Evolutionary conservation across 73 alveolate species (phyloP).

Genomic region (Diophrys appendiculata): DNA sequence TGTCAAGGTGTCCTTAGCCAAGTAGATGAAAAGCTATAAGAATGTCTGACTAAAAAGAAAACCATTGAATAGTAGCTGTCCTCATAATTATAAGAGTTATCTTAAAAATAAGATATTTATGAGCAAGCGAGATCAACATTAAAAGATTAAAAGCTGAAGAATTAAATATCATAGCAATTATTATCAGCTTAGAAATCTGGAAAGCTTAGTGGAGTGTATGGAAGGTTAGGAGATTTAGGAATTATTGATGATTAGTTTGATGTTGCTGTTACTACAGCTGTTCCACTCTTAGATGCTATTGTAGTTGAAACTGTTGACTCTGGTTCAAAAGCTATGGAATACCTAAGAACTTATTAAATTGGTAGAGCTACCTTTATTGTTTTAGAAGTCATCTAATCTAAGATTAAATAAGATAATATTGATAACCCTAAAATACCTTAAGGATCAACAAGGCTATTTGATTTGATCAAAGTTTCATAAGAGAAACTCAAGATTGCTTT

Average conservation of each 20-base stretch:
- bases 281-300: slow-evolving; percentile 72
- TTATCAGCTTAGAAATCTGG: slow-evolving; percentile 81
- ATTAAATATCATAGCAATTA: slow-evolving; percentile 46
- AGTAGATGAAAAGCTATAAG: slow-evolving; percentile 3
- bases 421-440: slow-evolving; percentile 45
- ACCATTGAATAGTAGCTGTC: neutral
- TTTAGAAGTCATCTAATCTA: slow-evolving; percentile 67
- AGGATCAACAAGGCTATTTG: slow-evolving; percentile 69
- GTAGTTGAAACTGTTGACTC: slow-evolving; percentile 82
- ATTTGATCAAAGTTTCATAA: slow-evolving; percentile 44
- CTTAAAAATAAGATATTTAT: slow-evolving; percentile 8
- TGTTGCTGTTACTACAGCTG: slow-evolving; percentile 78
- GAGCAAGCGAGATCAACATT: slow-evolving; percentile 51
- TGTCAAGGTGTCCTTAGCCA: neutral
- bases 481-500: slow-evolving; percentile 68
- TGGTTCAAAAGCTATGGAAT: slow-evolving; percentile 70
- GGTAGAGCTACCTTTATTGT: slow-evolving; percentile 79
- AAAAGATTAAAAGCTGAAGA: slow-evolving; percentile 44
- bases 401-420: slow-evolving; percentile 17
- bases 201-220: slow-evolving; percentile 78
- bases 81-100: slow-evolving; percentile 4
- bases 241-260: slow-evolving; percentile 75
- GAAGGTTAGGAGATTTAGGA: slow-evolving; percentile 92
- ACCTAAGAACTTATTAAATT: slow-evolving; percentile 66
- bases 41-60: neutral